Evolutionary conservation across 2,329 filamentous ascomycete species (phyloP), one percentile per base, ranked within the genome.

Genomic region (Harringtonia aguacate): DNA sequence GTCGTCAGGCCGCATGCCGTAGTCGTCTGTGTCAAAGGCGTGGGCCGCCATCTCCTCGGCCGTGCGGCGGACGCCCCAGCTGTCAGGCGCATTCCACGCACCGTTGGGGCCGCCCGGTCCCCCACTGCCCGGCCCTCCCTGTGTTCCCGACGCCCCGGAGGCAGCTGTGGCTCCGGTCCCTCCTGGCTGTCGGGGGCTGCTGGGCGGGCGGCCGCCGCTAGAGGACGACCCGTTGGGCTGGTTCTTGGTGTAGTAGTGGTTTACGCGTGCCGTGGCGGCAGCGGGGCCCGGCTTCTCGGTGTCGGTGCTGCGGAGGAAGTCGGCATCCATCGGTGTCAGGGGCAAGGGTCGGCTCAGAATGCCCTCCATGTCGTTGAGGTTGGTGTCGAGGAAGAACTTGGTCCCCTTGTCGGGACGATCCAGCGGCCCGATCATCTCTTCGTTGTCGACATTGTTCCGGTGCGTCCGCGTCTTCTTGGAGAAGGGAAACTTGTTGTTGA

Each of bases 11-110:
- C 77, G 76, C 8, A 77, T 75, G 38, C 77, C 80, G 24, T 73
- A 68, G 44, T 90, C 84, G 49, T 88, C 84, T 14, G 75, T 67
- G 45, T 87, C 84, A 2, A 70, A 66, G 5, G 59, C 65, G 53
- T 68, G 73, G 13, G 65, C 61, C 41, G 72, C 67, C 49, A 73
- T 74, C 44, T 86, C 83, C 52, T 87, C 81, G 8, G 75, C 77
- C 36, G 72, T 72, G 48, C 79, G 81, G 53, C 85, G 86, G 22
- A 97, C 90, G 41, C 86, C 88, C 92, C 92, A 98, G 59, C 89
- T 95, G 61, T 97, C 90, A 1, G 92, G 90, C 4, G 89, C 89
- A 60, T 94, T 86, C 90, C 90, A 98, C 4, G 78, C 77, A 2
- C 81, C 79, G 44, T 69, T 68, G 3, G 65, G 64, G 3, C 61